Conservation (phyloP, 805 yeast species). For the Cyberlindnera meyerae region DNA sequence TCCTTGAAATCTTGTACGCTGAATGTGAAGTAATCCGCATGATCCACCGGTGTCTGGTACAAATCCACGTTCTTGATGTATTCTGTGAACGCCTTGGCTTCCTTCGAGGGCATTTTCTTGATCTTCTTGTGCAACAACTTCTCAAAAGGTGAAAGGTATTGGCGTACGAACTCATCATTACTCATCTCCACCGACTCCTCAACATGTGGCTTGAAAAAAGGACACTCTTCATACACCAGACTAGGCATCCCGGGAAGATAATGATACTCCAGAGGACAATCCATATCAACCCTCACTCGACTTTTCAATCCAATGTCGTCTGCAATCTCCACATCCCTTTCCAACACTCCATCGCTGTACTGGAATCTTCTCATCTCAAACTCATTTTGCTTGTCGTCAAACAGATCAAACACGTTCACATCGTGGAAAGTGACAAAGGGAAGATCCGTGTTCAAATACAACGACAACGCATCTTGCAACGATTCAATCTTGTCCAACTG, state of each 20-base stretch:
- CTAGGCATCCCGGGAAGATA: constrained; percentile 23
- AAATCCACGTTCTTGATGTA: constrained; percentile 10
- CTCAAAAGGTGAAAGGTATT: constrained; percentile 12
- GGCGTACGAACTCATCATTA: constrained; percentile 13
- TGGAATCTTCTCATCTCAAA: constrained; percentile 9
- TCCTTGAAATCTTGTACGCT: constrained; percentile 15
- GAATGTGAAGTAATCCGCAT: constrained; percentile 12
- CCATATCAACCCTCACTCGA: constrained; percentile 6
- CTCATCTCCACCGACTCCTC: constrained; percentile 14
- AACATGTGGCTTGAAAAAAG: constrained; percentile 20
- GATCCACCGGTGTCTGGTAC: constrained; percentile 14
- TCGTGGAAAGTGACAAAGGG: constrained; percentile 23
- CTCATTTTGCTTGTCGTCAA: constrained; percentile 10
- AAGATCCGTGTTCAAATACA: constrained; percentile 16
- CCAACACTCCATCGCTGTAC: constrained; percentile 17
- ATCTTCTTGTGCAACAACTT: constrained; percentile 6
- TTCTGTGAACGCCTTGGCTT: constrained; percentile 6
- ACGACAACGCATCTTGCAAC: constrained; percentile 9
- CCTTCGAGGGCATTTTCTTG: background rate
- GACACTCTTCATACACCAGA: constrained; percentile 23
- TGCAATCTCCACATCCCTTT: constrained; percentile 20
- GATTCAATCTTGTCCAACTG: background rate
- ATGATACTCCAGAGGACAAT: constrained; percentile 14
- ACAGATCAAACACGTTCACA: constrained; percentile 17
- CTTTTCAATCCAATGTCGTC: constrained; percentile 19